Evolutionary conservation across 1,284 basidiomycete genomes (phyloP), one percentile per base, ranked within the genome.

Genomic region (Marasmius oreades): DNA sequence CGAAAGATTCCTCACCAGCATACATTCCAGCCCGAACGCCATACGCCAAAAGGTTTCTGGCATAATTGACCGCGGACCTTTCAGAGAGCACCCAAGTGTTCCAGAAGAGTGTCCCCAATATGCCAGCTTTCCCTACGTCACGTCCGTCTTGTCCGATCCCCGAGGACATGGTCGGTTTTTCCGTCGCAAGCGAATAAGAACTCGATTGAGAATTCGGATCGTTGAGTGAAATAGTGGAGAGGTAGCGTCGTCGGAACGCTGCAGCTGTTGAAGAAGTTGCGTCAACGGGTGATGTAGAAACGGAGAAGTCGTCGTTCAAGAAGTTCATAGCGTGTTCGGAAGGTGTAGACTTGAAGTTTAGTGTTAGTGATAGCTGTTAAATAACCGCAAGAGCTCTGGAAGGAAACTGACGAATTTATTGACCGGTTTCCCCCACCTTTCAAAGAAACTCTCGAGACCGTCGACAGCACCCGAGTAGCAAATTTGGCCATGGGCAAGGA

Each of bases 1-100:
- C n/a, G n/a, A n/a, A n/a, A n/a, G n/a, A 53, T 20, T 57, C 3
- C 76, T 69, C 66, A 69, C 75, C 68, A 39, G 66, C 73, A 59
- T 85, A 87, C 83, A 87, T 86, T 24, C 72, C 82, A 0, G 77
- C 62, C 33, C 84, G 72, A 3, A 86, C 76, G n/a, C 84, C 82
- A 64, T 84, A 87, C 1, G 82, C 84, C 33, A 87, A 70, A 1
- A 85, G 62, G 64, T 86, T 85, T 24, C 78, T 64, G 57, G 61
- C 61, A 63, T 72, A 77, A 53, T 75, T 75, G 36, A 69, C 59
- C 14, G 66, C 63, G 18, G 68, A 70, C 24, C 74, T 61, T 54
- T 76, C 72, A 0, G 70, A 66, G 4, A 76, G 64, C 6, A 74
- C 69, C 14, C 67, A 6, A 2, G 71, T 72, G 53, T 75, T 73